These are phyloP conservation scores for Avena eriantha DNA, from an alignment of 176 grass and related monocot species.

Conservation along the genomic window DNA sequence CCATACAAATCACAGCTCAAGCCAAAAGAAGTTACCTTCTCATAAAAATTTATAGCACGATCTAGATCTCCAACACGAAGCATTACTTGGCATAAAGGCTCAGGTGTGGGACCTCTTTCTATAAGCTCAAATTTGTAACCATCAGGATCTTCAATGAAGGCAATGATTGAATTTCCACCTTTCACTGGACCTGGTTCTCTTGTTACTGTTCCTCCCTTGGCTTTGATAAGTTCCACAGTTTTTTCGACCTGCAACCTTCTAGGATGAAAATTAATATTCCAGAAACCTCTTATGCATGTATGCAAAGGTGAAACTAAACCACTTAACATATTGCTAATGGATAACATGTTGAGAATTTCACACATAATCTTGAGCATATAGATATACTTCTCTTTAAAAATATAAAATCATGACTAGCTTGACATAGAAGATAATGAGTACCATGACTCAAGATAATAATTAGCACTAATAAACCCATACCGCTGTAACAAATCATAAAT, in stretches of 20 bases:
- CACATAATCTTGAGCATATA: not conserved
- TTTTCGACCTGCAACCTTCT: slow-evolving; percentile 68
- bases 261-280: slow-evolving; percentile 36
- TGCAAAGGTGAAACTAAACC: slow-evolving; percentile 27
- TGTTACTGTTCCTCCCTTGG: slow-evolving; percentile 89
- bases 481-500: not conserved
- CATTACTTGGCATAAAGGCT: slow-evolving; percentile 98
- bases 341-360: slow-evolving; percentile 11
- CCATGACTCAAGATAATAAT: slow-evolving; percentile 24
- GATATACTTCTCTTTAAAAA: slow-evolving; percentile 4
- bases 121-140: slow-evolving; percentile 96
- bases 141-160: slow-evolving; percentile 95
- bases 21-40: slow-evolving; percentile 64
- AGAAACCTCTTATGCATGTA: slow-evolving; percentile 1
- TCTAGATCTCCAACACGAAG: slow-evolving; percentile 93
- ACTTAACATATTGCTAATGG: not conserved
- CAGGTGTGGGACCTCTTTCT: slow-evolving; percentile 86
- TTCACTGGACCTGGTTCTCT: slow-evolving; percentile 91
- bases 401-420: not conserved
- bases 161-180: slow-evolving; percentile 79
- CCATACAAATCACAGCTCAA: slow-evolving; percentile 1
- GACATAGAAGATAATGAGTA: not conserved
- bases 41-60: slow-evolving; percentile 86
- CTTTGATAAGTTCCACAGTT: slow-evolving; percentile 94
- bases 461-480: not conserved